Percentiles rank a stretch among this genome's conserved stretches.
phyloP scores from a whole-genome alignment of 441 rosid genomes.

The Monsonia emarginata region DNA sequence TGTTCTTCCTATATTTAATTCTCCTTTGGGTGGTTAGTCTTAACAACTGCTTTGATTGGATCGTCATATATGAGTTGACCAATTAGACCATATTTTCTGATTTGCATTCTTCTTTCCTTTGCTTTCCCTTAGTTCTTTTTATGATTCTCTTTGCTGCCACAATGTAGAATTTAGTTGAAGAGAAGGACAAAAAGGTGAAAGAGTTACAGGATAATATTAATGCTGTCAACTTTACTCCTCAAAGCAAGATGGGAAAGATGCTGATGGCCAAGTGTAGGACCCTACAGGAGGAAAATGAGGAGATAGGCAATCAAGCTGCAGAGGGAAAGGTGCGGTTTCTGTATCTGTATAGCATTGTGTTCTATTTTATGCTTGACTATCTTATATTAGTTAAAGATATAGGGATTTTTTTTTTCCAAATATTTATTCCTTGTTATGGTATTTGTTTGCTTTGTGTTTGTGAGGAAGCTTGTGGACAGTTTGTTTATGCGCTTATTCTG shows the following conservation, averaged over 20 bases:
- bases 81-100: background rate
- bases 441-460: background rate
- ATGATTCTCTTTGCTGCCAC: slow-evolving; percentile 16
- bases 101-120: background rate
- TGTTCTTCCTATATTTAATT: background rate
- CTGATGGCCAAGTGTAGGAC: slow-evolving; percentile 94
- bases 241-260: slow-evolving; percentile 94
- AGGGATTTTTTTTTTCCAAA: background rate
- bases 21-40: background rate
- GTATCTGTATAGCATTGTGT: background rate
- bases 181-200: slow-evolving; percentile 87
- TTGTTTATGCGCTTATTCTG: background rate
- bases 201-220: slow-evolving; percentile 88
- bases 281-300: slow-evolving; percentile 92
- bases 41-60: background rate
- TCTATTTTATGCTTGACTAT: background rate
- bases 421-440: background rate
- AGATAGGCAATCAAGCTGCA: slow-evolving; percentile 87
- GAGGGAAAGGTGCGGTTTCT: slow-evolving; percentile 68
- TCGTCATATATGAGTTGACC: background rate
- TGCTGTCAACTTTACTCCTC: slow-evolving; percentile 79
- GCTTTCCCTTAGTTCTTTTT: background rate
- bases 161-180: slow-evolving; percentile 76
- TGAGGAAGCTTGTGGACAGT: background rate
- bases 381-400: background rate